Conservation (phyloP, 2,329 filamentous ascomycete genomes). For the Claviceps spartinae region DNA sequence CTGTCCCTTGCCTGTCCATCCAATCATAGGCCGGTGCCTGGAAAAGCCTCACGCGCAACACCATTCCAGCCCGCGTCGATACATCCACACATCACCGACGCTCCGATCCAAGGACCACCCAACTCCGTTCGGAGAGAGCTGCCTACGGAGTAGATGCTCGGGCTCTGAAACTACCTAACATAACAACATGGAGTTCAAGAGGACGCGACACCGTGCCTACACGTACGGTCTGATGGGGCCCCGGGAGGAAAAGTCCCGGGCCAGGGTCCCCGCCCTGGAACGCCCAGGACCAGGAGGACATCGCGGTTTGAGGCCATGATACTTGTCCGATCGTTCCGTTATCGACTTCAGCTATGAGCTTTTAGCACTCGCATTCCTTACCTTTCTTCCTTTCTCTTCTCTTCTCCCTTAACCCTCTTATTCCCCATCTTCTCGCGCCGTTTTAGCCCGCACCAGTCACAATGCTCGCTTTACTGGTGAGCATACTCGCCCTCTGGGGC, state of each 20-base stretch:
- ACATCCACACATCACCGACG: no score
- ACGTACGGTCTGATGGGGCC: no score
- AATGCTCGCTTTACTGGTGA: neutral
- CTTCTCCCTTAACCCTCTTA: neutral
- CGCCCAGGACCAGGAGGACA: neutral
- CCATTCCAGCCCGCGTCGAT: neutral
- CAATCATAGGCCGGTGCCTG: neutral
- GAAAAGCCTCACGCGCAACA: neutral
- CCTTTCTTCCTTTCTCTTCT: neutral
- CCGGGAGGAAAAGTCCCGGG: no score
- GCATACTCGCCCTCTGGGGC: slow-evolving; percentile 5
- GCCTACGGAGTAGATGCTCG: no score
- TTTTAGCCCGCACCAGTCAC: neutral
- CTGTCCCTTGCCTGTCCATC: no score
- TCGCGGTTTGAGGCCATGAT: neutral
- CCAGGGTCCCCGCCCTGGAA: neutral
- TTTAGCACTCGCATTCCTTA: neutral
- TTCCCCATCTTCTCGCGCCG: neutral
- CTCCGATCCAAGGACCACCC: no score
- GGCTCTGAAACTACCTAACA: no score
- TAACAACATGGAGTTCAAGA: no score
- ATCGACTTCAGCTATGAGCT: neutral
- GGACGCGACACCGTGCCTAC: no score
- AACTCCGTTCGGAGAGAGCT: no score
- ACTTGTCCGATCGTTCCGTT: neutral